Evolutionary conservation across 2,329 filamentous ascomycete species (phyloP), one percentile per base, ranked within the genome.

Genomic region (Talaromyces verruculosus): DNA sequence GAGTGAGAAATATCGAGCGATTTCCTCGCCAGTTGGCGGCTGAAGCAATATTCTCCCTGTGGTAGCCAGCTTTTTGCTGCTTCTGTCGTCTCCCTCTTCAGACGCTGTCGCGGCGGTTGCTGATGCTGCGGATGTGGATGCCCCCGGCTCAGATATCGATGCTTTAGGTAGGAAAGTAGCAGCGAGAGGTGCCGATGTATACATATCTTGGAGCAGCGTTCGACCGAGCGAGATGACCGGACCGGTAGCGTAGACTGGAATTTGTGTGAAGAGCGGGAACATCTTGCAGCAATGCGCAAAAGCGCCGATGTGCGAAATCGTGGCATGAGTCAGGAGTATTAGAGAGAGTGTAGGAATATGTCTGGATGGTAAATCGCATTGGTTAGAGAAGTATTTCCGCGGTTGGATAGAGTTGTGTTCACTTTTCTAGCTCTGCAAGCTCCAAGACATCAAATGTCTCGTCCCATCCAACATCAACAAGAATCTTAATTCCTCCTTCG

Each of bases 261-360:
- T 93, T 74, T 93, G 89, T 10, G 89, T 90, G 80, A 99, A 99
- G 57, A 92, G 84, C 55, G 95, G 93, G 69, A 98, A 91, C 78
- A 97, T 90, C 79, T 97, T 97, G 88, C 95, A 98, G 82, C 93
- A 97, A 78, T 98, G 93, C 51, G 92, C 93, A 77, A 92, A 97
- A 67, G 95, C 95, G 71, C 92, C 94, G 65, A 99, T 86, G 80
- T 99, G 95, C 61, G 92, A 88, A 61, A 92, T 87, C 0, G 94
- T 99, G 68, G 95, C 91, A 78, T 99, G 95, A 0, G 95, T 99
- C 70, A 99, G 86, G 47, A 99, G 91, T 73, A 99, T 90, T 71
- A 99, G 85, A 2, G 95, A 98, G 51, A 99, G 85, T 0, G 94
- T 96, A 25, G 94, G 91, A 10, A 96, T 88, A 82, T 96, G 91